Base-by-base conservation (phyloP, 495 filamentous ascomycete genomes). In the Xylaria castorea region DNA sequence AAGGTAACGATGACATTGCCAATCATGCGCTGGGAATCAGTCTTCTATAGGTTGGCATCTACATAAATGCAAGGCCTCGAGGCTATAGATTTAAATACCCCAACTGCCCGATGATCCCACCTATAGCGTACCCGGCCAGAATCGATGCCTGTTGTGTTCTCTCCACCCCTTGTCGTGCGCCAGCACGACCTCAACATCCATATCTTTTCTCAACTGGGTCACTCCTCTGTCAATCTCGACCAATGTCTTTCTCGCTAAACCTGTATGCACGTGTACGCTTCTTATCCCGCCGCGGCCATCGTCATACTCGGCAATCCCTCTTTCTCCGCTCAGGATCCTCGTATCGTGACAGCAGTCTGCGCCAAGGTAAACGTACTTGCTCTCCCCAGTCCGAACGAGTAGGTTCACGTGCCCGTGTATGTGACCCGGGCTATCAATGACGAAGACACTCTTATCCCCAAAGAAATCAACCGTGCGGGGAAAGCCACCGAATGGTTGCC, bases 311-410 rank as follows among this genome's bases (percentile, higher is more conserved):
- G 80, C 85, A 68, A 86, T 85, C 4, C 80, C 78, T 38, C 78
- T 79, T 71, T 84, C 83, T 6, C 79, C 79, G n/a, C 64, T 76
- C 55, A 87, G 66, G 8, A 87, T 78, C 27, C 85, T 75, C 3
- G 74, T 67, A 68, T 88, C 82, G 70, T 87, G 86, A 60, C 83
- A 86, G 57, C 83, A 81, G 76, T 87, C 85, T 1, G 82, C 85
- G 20, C 77, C 85, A 0, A 88, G 77, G 64, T 85, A 87, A 12
- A 86, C 76, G 36, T 77, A 83, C 38, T 71, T 72, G 8, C 61
- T n/a, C 14, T 75, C 67, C 0, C 65, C 74, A 1, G 77, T 58
- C 0, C 81, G 79, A 11, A 74, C 80, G 5, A 88, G 81, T 16
- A 87, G 76, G 68, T 87, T 87, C 46, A 86, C 77, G 68, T 88